Conservation (phyloP, 164 flowering plant genomes). For the Vitis vinifera region ASM3070453v1 NC_081812.1:21855001-21855500, state of each 20-base stretch:
- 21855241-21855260: conserved; percentile 90
- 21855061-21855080: not conserved
- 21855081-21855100: conserved; percentile 11
- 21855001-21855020: too few species aligned
- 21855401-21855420: not conserved
- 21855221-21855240: conserved; percentile 79
- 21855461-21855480: too few species aligned
- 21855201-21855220: conserved; percentile 67
- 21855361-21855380: not conserved
- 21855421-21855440: not conserved
- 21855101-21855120: conserved; percentile 84
- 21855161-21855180: conserved; percentile 71
- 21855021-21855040: too few species aligned
- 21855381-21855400: not conserved
- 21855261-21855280: conserved; percentile 93
- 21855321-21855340: conserved; percentile 89
- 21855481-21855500: too few species aligned
- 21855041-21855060: too few species aligned
- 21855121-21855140: conserved; percentile 71
- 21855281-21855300: conserved; percentile 82
- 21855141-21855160: conserved; percentile 64
- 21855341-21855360: not conserved
- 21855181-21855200: conserved; percentile 60
- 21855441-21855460: too few species aligned
- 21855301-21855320: conserved; percentile 86